Conservation (phyloP, 768 basidiomycete species). For the Suillus variegatus region DNA sequence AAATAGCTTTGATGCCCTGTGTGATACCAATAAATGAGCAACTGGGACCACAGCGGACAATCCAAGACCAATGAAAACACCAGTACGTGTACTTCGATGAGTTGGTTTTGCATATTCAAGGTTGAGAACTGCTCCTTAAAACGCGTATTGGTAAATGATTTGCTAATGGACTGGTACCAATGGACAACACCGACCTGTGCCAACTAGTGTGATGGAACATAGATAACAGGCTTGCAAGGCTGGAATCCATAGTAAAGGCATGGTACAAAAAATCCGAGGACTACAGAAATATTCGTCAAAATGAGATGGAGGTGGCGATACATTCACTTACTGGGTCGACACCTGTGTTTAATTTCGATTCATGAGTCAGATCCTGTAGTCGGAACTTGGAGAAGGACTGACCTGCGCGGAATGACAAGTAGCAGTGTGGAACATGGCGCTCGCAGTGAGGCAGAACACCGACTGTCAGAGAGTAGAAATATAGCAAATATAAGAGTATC, state of each 20-base stretch:
- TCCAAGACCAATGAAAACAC: slow-evolving; percentile 79
- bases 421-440: no score
- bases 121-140: slow-evolving; percentile 65
- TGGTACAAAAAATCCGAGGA: slow-evolving; percentile 79
- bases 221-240: slow-evolving; percentile 57
- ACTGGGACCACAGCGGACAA: slow-evolving; percentile 69
- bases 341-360: slow-evolving; percentile 41
- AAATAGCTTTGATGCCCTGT: slow-evolving; percentile 57
- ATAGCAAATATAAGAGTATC: no score
- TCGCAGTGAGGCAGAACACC: no score
- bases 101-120: slow-evolving; percentile 77
- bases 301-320: slow-evolving; percentile 4
- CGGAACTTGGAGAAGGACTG: slow-evolving; percentile 18
- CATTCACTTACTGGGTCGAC: slow-evolving; percentile 43
- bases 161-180: slow-evolving; percentile 15
- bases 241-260: slow-evolving; percentile 75
- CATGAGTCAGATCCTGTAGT: slow-evolving; percentile 1
- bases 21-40: slow-evolving; percentile 57
- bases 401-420: slow-evolving; percentile 79
- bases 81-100: slow-evolving; percentile 74
- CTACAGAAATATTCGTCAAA: slow-evolving; percentile 25
- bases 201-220: slow-evolving; percentile 49
- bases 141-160: not conserved
- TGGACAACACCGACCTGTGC: slow-evolving; percentile 51
- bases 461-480: no score